Evolutionary conservation across 306 rosid genomes (phyloP).

Genomic region (Fagus crenata): DNA sequence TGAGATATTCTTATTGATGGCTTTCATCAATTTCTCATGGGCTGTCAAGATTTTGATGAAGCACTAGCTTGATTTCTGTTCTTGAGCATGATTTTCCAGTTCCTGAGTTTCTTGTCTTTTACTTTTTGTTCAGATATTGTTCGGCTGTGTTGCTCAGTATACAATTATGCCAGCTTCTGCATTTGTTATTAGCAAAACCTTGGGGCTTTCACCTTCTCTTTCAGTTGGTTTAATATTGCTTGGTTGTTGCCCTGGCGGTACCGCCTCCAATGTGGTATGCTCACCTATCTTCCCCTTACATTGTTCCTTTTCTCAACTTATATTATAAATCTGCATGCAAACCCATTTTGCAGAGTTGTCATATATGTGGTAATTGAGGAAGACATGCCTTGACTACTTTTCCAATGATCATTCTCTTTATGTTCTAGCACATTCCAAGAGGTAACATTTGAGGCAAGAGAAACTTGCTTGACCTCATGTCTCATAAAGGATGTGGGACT

Average conservation of each 20-base stretch:
- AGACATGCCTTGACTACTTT: neutral
- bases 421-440: neutral
- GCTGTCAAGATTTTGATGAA: neutral
- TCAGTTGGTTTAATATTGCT: conserved; percentile 46
- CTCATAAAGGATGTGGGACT: neutral
- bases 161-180: conserved; percentile 42
- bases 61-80: conserved; percentile 4
- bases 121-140: conserved; percentile 40
- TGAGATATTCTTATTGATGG: neutral
- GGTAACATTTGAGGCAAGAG: neutral
- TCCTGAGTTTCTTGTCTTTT: neutral
- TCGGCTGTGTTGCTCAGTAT: conserved; percentile 47
- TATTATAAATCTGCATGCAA: neutral
- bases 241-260: conserved; percentile 52
- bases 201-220: conserved; percentile 44
- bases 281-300: neutral
- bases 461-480: neutral
- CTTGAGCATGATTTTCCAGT: neutral
- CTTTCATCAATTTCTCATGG: neutral
- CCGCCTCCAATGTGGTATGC: conserved; percentile 55
- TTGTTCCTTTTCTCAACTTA: conserved; percentile 1
- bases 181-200: conserved; percentile 26
- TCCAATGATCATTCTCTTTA: neutral
- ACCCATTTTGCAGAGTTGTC: neutral
- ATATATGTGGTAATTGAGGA: neutral